Base-by-base conservation (phyloP, 2,329 filamentous ascomycete species). In the Westerdykella ornata region DNA sequence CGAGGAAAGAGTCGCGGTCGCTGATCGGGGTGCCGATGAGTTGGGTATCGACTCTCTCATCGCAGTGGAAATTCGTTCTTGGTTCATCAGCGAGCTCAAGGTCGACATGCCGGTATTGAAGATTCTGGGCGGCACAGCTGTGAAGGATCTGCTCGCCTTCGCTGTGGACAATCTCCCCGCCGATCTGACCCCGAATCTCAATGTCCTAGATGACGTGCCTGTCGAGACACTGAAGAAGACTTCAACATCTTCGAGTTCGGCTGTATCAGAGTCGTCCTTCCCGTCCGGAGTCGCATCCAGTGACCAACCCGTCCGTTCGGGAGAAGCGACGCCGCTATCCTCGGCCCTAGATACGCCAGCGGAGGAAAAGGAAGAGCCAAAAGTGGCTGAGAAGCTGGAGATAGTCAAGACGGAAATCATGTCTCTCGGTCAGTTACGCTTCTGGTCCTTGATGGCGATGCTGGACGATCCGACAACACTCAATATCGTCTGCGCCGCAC, bases 81-180 rank as follows among this genome's bases (percentile, higher is more conserved):
- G 73, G 73, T 71, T 75, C 41, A 19, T 67, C 9, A 70, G 70
- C 35, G 57, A 69, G 30, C 35, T 74, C 0, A 44, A 66, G 0
- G 51, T 68, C 0, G 67, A 75, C 31, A 60, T 44, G 13, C 33
- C 71, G 0, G 64, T 75, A 2, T 52, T 75, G 1, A 69, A 70
- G 42, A 60, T 75, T 26, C 47, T 73, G 3, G 56, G 64, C 6
- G 68, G 66, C 3, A 11, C 17, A 5, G 2, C 26, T 8, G 18
- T 42, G 3, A 2, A 29, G 7, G 28, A 22, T 4, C 15, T 38
- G 17, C 11, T 42, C 29, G 35, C 33, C 13, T 17, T 20, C 29
- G 18, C 35, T 5, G 22, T 42, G 16, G 39, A 41, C 3, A 35
- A 36, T 4, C 8, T 41, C 3, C 39, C 39, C 4, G n/a, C 4